Percentiles rank a stretch among this genome's conserved stretches.
phyloP scores from a whole-genome alignment of 345 rosid genomes.

The Citrus mangshanensis region DNA sequence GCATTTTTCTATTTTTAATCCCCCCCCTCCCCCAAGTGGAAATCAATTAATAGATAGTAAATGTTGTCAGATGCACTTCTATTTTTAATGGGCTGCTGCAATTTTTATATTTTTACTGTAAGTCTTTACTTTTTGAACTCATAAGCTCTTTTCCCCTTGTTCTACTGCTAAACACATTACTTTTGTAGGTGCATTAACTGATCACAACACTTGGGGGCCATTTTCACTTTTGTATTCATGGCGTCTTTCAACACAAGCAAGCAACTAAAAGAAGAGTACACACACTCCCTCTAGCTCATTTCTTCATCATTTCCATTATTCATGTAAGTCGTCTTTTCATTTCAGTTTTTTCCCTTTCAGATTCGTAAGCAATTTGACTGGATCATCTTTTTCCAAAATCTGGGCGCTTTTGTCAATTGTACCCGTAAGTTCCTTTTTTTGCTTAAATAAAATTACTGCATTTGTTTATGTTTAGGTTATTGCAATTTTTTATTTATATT shows the following conservation, averaged over 20 bases:
- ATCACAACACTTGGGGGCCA: too few species aligned
- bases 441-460: background rate
- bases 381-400: constrained; percentile 73
- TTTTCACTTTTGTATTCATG: constrained; percentile 29
- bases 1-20: too few species aligned
- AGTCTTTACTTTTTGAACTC: too few species aligned
- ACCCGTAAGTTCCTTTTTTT: constrained; percentile 38
- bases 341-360: constrained; percentile 29
- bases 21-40: too few species aligned
- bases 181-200: too few species aligned
- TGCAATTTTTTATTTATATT: background rate
- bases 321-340: background rate
- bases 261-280: constrained; percentile 77
- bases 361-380: constrained; percentile 79
- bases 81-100: too few species aligned
- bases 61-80: too few species aligned
- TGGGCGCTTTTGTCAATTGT: constrained; percentile 53
- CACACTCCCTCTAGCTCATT: background rate
- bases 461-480: background rate
- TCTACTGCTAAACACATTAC: too few species aligned
- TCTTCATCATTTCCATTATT: background rate
- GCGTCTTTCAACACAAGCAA: constrained; percentile 67
- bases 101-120: too few species aligned
- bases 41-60: too few species aligned
- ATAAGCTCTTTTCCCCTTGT: too few species aligned